Evolutionary conservation across 345 rosid genomes (phyloP).

Genomic region (Moricandia arvensis): DNA sequence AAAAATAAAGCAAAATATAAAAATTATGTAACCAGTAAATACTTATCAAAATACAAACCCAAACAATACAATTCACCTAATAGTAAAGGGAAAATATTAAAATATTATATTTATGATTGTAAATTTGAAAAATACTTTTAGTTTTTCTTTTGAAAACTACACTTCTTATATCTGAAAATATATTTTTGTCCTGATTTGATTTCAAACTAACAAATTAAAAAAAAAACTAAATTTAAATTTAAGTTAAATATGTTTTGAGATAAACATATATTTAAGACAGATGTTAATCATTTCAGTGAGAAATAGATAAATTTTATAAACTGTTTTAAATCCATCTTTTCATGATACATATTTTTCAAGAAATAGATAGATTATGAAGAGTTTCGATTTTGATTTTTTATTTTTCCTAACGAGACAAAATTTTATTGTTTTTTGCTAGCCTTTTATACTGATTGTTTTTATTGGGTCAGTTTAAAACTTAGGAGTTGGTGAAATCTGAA

Average conservation of each 20-base stretch:
- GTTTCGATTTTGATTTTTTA: not conserved
- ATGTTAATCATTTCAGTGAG: no score
- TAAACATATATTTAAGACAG: not conserved
- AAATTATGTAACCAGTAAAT: not conserved
- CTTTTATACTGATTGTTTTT: no score
- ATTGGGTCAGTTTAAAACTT: not conserved
- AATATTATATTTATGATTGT: no score
- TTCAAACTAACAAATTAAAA: not conserved
- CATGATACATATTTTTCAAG: no score
- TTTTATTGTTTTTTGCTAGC: not conserved
- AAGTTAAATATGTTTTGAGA: no score
- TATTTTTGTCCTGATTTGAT: no score
- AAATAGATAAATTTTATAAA: no score
- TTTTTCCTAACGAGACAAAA: not conserved
- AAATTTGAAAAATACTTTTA: no score
- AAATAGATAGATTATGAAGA: not conserved
- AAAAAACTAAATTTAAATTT: no score
- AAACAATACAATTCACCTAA: not conserved
- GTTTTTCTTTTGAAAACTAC: not conserved
- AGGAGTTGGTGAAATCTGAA: not conserved
- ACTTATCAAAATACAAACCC: not conserved
- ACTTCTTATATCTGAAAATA: no score
- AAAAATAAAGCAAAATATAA: not conserved
- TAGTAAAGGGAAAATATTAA: no score
- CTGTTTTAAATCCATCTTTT: not conserved